Base-by-base conservation (phyloP, 371 early-diverging fungal species). In the Umbelopsis sp. region DNA sequence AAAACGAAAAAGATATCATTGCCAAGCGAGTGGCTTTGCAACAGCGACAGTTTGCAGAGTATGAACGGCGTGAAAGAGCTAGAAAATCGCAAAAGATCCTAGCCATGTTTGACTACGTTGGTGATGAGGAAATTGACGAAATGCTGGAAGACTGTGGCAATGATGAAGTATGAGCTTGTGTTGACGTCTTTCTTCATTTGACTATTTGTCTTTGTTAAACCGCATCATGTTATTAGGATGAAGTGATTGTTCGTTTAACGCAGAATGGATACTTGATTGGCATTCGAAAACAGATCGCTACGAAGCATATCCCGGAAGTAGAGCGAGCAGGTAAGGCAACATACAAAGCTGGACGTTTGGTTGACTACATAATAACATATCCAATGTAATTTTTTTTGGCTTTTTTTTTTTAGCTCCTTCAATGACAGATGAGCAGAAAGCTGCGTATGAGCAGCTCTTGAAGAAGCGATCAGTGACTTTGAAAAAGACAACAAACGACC, bases 1-100 rank as follows among this genome's bases (percentile, higher is more conserved):
- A 91, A 69, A 87, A 89, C 57, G 97, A 96, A 75, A 87, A 83
- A 85, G 88, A 86, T 45, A 91, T 96, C 66, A 95, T 96, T 76
- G 85, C 91, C 72, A 86, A 92, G 76, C 88, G 97, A 8, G 93
- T 96, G 3, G 93, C 92, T 8, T 80, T 94, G 44, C 96, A 95
- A 74, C 96, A 94, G 70, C 85, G 87, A 63, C 90, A 90, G 80
- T 94, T 89, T 78, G 86, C 91, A 44, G 93, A 91, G 67, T 92
- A 86, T 76, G 93, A 94, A 74, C 79, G 84, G 48, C 85, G 88
- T 45, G 93, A 93, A 69, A 87, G 84, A 72, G 80, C 79, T n/a
- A 85, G 88, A 66, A 92, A 92, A 67, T 85, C 90, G 20, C 82
- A 77, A 68, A 93, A 89, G 63, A 89, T 97, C 66, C 86, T 83